Base-by-base conservation (phyloP, 108 stramenopile species). In the Chaetoceros tenuissimus region DNA sequence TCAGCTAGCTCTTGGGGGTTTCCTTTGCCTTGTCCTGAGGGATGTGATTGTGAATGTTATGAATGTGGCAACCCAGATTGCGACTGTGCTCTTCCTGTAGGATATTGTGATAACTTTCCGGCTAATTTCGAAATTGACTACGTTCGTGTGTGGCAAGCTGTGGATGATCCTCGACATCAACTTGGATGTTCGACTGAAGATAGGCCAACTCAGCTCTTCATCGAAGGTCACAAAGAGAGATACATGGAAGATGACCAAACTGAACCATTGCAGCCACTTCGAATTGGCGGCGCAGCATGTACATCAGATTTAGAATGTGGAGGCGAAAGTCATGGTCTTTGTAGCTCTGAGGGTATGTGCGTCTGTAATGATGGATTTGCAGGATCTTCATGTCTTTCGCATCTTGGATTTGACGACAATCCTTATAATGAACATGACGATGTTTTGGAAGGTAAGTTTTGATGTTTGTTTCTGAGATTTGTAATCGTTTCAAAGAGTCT, bases 31-130 rank as follows among this genome's bases (percentile, higher is more conserved):
- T 87, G 85, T 60, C 92, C 88, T 0, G 76, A 75, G 7, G 87
- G 83, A 18, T 94, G 92, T 46, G 63, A 57, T 26, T 88, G 87
- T 43, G 62, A 70, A 48, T 94, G 92, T 67, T 94, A 61, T 58
- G 73, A 92, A 40, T 96, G 95, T 60, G 84, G 79, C 20, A 75
- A 96, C 56, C 75, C 81, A 1, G 84, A 88, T 52, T 96, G 95
- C 63, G 60, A 29, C 8, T 96, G 95, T 66, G 87, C 75, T 18
- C 55, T 96, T 21, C 91, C 93, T 20, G 57, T 66, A 17, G 91
- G 91, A 24, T 89, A 92, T 55, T 96, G 95, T 60, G 66, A 81
- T 20, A 93, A 87, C 50, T 87, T 94, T 21, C 95, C 95, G 3
- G 91, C 92, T 3, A 68, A 44, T 52, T 94, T 92, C 57, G 84